phyloP scores from a whole-genome alignment of 2,329 filamentous ascomycete species.

The Paraconiothyrium sp. region DNA sequence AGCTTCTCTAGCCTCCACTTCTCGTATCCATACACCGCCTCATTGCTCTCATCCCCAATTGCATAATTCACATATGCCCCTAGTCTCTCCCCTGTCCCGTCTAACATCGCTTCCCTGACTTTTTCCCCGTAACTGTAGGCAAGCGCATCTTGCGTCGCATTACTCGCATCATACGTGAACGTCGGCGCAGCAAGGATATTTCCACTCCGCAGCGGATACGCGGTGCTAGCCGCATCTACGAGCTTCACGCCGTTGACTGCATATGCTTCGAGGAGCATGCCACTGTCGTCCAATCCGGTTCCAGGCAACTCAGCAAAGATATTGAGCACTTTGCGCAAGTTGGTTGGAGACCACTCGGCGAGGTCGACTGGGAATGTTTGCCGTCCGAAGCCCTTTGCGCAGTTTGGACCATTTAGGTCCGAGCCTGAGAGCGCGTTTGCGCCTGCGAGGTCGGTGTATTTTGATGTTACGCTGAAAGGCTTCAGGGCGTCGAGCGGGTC shows the following conservation, averaged over 20 bases:
- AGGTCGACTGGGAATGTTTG: slow-evolving; percentile 25
- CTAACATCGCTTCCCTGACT: slow-evolving; percentile 22
- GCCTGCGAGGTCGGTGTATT: slow-evolving; percentile 27
- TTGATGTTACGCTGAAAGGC: slow-evolving; percentile 19
- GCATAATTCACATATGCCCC: slow-evolving; percentile 48
- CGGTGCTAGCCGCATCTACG: slow-evolving; percentile 27
- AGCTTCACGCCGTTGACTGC: slow-evolving; percentile 24
- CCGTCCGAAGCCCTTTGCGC: slow-evolving; percentile 26
- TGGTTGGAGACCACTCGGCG: slow-evolving; percentile 17
- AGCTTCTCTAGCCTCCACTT: slow-evolving; percentile 45
- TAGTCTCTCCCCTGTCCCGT: slow-evolving; percentile 21
- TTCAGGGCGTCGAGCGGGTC: slow-evolving; percentile 28
- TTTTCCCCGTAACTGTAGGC: slow-evolving; percentile 22
- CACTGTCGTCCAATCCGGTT: slow-evolving; percentile 7
- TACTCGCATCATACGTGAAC: slow-evolving; percentile 24
- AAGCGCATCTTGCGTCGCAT: slow-evolving; percentile 25
- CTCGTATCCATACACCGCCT: slow-evolving; percentile 47
- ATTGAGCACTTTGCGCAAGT: slow-evolving; percentile 24
- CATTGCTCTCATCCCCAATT: slow-evolving; percentile 37
- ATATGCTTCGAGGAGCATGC: slow-evolving; percentile 29
- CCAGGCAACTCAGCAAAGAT: slow-evolving; percentile 23
- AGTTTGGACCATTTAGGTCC: slow-evolving; percentile 22
- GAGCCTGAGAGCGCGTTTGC: slow-evolving; percentile 25
- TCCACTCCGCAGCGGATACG: slow-evolving; percentile 29
- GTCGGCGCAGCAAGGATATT: slow-evolving; percentile 26